Base-by-base conservation (phyloP, 371 early-diverging fungal species). In the Mortierella sp. region DNA sequence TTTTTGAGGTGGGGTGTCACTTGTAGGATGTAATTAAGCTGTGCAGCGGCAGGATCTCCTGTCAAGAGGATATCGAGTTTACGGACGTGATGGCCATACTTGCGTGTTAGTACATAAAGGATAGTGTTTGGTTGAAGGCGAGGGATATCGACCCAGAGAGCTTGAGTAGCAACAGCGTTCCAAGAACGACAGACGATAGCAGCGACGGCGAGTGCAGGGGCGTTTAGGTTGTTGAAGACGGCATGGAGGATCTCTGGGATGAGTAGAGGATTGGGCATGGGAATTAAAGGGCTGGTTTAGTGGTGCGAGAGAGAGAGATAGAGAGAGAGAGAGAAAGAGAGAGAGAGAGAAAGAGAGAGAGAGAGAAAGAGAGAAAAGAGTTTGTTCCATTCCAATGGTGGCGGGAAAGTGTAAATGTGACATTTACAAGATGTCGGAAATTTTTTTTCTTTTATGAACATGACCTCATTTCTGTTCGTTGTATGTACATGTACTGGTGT, bases 161-260 rank as follows among this genome's bases (percentile, higher is more conserved):
- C 22, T 19, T 41, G 63, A 28, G 19, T 21, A 1, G 58, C 70
- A 21, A 11, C 11, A 4, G 28, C 43, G 36, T 70, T 15, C 70
- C 70, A 70, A 10, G 47, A 24, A 2, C 63, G 40, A 47, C 63
- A 63, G 36, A 70, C 70, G 36, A 24, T 7, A 22, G 63, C 9
- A 1, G 63, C 45, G 10, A n/a, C 19, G 7, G 57, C 24, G 0
- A 70, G 58, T 1, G 63, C 38, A 21, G 63, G 2, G 4, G 41
- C 21, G 38, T 70, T 64, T 28, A 70, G 70, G 28, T 53, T 16
- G 4, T 53, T 21, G 21, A 70, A 70, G 41, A 70, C 60, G 38
- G 63, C 28, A 22, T 36, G n/a, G 10, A 70, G 63, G 57, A 70
- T 57, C 63, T 70, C 70, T 36, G 63, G 70, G 50, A 68, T 65